A percentile compares a stretch with the other conserved stretches of the same genome.
These are phyloP conservation scores for Pseudodiploospora longispora DNA, from an alignment of 2,329 filamentous ascomycete genomes.

Conservation along the genomic window DNA sequence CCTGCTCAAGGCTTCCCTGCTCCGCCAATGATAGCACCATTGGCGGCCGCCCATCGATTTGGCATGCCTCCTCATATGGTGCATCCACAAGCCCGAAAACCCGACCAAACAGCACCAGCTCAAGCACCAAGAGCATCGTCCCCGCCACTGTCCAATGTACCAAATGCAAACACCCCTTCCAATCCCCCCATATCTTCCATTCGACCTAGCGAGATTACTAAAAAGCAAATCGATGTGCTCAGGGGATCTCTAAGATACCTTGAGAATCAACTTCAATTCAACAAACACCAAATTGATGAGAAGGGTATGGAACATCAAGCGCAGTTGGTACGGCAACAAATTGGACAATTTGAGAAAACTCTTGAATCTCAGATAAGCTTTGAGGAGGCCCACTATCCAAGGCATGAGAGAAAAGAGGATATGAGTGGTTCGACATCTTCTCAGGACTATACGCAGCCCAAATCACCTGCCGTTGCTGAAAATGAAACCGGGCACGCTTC, in stretches of 20 bases:
- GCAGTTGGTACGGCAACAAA: conserved; percentile 33
- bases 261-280: conserved; percentile 52
- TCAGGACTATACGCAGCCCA: conserved; percentile 2
- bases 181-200: conserved; percentile 49
- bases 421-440: conserved; percentile 12
- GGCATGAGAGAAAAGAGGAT: conserved; percentile 19
- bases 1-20: conserved; percentile 19
- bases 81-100: conserved; percentile 11
- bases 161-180: conserved; percentile 11
- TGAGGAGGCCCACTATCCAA: conserved; percentile 37
- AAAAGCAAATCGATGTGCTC: conserved; percentile 46
- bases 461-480: conserved; percentile 9
- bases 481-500: conserved; percentile 8
- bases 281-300: conserved; percentile 55
- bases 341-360: conserved; percentile 42
- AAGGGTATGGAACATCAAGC: conserved; percentile 38
- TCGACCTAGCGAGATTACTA: conserved; percentile 52
- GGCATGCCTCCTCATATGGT: conserved; percentile 14
- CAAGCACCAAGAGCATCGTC: conserved; percentile 6
- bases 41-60: conserved; percentile 12
- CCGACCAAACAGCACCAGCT: conserved; percentile 11
- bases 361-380: conserved; percentile 35
- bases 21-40: conserved; percentile 16
- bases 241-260: conserved; percentile 45
- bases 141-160: conserved; percentile 10